These are phyloP conservation scores for Aspergillus novofumigatus DNA, from an alignment of 2,329 filamentous ascomycete genomes.

Conservation along the genomic window DNA sequence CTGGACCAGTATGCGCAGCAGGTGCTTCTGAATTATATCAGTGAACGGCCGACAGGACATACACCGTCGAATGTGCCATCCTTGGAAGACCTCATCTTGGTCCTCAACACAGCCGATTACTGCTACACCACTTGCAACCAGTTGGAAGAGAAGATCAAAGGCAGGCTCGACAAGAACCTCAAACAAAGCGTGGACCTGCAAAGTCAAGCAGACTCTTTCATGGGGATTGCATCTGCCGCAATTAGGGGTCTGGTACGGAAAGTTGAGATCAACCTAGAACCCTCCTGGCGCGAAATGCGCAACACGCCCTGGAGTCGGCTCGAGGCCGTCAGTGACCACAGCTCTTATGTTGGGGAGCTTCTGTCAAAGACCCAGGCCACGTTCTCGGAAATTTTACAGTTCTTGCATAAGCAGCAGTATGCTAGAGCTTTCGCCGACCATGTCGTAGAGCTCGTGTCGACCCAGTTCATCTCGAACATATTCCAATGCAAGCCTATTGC, in stretches of 20 bases:
- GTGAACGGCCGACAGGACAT: slow-evolving; percentile 53
- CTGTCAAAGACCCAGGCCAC: slow-evolving; percentile 67
- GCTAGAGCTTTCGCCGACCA: slow-evolving; percentile 93
- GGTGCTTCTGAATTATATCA: slow-evolving; percentile 71
- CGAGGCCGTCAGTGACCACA: slow-evolving; percentile 90
- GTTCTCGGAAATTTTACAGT: slow-evolving; percentile 67
- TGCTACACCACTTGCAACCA: slow-evolving; percentile 92
- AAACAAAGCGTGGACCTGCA: slow-evolving; percentile 77
- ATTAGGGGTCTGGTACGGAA: slow-evolving; percentile 79
- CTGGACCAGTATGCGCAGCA: slow-evolving; percentile 94
- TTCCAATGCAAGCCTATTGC: slow-evolving; percentile 87
- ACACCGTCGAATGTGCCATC: slow-evolving; percentile 49
- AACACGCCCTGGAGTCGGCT: slow-evolving; percentile 94
- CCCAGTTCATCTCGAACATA: slow-evolving; percentile 74
- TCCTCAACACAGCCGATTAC: slow-evolving; percentile 95
- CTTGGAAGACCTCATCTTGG: slow-evolving; percentile 74
- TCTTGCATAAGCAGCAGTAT: slow-evolving; percentile 88
- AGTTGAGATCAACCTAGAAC: slow-evolving; percentile 77
- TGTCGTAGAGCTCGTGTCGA: slow-evolving; percentile 81
- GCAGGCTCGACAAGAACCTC: slow-evolving; percentile 77
- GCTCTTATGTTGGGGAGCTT: slow-evolving; percentile 82
- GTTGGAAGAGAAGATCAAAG: slow-evolving; percentile 90
- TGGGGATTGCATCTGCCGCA: slow-evolving; percentile 86
- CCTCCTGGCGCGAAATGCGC: slow-evolving; percentile 93
- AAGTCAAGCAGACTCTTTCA: slow-evolving; percentile 88